A percentile compares a stretch with the other conserved stretches of the same genome.
Evolutionary conservation across 2,329 filamentous ascomycete species (phyloP).

Genomic region (Fusarium nelsonii): DNA sequence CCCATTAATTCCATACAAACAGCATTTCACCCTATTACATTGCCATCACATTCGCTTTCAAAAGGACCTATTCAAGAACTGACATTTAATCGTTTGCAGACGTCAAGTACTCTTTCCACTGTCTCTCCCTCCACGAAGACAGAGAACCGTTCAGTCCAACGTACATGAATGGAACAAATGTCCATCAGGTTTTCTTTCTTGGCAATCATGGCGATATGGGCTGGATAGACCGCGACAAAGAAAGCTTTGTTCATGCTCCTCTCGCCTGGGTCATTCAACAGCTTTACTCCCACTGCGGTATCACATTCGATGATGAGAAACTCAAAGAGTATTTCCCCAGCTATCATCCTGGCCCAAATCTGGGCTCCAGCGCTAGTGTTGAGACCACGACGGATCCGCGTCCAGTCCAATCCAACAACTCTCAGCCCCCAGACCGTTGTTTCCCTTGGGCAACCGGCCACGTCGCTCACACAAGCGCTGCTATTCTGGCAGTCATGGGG

Average conservation of each 20-base stretch:
- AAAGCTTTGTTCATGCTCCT: background rate
- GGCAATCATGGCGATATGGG: background rate
- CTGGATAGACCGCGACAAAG: background rate
- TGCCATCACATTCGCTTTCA: too few relatives aligned
- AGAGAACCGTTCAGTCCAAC: background rate
- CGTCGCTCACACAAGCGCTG: background rate
- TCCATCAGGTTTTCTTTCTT: background rate
- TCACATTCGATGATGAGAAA: background rate
- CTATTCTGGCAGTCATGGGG: background rate
- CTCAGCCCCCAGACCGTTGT: too few relatives aligned
- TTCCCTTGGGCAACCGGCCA: background rate
- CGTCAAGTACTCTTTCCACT: background rate
- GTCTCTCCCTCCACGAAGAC: background rate
- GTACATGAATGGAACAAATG: background rate
- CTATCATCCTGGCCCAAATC: background rate
- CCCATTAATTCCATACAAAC: too few relatives aligned
- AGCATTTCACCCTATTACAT: too few relatives aligned
- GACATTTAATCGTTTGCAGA: background rate
- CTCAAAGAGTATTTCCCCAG: background rate
- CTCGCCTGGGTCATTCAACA: conserved; percentile 4
- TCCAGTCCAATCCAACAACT: too few relatives aligned
- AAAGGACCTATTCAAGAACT: background rate
- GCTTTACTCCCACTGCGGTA: background rate
- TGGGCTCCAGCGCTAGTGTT: background rate
- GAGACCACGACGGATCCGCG: too few relatives aligned